A percentile compares a stretch with the other conserved stretches of the same genome.
These are phyloP conservation scores for Lathyrus oleraceus DNA, from an alignment of 306 rosid genomes.

Conservation along the genomic window DNA sequence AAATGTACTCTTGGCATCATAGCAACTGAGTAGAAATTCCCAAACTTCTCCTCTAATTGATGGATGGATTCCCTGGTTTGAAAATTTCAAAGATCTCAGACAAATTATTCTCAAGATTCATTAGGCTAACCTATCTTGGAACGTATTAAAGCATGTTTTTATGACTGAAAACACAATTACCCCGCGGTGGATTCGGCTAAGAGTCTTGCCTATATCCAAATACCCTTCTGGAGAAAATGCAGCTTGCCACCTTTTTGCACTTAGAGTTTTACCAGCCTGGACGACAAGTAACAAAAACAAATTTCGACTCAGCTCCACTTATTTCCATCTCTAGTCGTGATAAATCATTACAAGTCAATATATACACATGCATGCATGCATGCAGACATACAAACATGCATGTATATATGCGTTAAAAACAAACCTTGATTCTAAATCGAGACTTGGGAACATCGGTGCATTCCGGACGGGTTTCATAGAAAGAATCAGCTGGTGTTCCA, in stretches of 20 bases:
- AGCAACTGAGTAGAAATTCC: conserved; percentile 97
- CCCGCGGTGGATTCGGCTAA: conserved; percentile 85
- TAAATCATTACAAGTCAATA: too few relatives aligned
- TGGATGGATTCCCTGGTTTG: conserved; percentile 89
- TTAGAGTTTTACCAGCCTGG: conserved; percentile 91
- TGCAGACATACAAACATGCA: too few relatives aligned
- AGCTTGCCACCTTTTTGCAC: conserved; percentile 88
- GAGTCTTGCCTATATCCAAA: conserved; percentile 81
- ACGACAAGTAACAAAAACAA: conserved; percentile 23
- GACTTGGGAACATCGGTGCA: conserved; percentile 92
- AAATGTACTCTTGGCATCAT: conserved; percentile 69
- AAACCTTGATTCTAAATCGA: conserved; percentile 84
- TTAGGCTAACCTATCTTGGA: neutral
- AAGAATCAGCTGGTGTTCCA: conserved; percentile 90
- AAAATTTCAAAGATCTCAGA: conserved; percentile 4
- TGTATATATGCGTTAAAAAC: neutral
- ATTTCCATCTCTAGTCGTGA: too few relatives aligned
- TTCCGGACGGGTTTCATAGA: conserved; percentile 86
- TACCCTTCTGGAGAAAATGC: conserved; percentile 88
- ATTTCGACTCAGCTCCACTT: too few relatives aligned
- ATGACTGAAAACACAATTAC: conserved; percentile 49
- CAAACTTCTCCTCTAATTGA: conserved; percentile 98
- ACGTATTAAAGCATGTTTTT: conserved; percentile 20
- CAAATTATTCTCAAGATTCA: neutral
- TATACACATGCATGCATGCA: too few relatives aligned